phyloP scores from a whole-genome alignment of 139 green algal species.

The Chlamydomonas asymmetrica region DNA sequence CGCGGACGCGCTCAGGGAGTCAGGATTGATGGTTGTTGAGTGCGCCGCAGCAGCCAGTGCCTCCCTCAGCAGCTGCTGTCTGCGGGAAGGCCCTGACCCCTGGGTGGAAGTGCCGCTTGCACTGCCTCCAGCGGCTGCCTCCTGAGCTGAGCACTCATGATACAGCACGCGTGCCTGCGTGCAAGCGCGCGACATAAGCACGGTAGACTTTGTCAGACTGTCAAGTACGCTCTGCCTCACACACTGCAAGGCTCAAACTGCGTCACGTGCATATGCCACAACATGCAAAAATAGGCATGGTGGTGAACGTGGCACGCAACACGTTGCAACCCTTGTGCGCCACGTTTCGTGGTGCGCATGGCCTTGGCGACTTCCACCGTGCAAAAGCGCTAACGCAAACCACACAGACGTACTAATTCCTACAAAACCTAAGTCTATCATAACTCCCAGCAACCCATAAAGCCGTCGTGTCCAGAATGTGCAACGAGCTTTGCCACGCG shows the following conservation, averaged over 20 bases:
- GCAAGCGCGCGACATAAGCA: neutral
- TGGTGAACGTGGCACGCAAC: no score
- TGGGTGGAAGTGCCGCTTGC: neutral
- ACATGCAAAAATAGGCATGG: neutral
- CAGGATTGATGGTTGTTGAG: slow-evolving; percentile 38
- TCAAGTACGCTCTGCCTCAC: no score
- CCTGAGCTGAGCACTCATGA: slow-evolving; percentile 58
- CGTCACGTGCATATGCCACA: neutral
- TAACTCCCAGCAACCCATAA: neutral
- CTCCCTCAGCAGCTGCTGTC: slow-evolving; percentile 3
- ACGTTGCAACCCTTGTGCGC: no score
- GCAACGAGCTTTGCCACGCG: no score
- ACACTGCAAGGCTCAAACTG: neutral
- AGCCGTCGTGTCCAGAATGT: no score
- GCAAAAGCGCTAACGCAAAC: neutral
- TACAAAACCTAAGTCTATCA: neutral
- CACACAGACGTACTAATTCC: neutral
- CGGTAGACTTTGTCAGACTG: neutral
- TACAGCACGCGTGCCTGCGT: slow-evolving; percentile 63
- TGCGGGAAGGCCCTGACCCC: neutral
- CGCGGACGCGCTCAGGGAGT: slow-evolving; percentile 50
- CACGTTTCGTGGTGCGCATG: neutral
- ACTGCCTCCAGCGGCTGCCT: slow-evolving; percentile 10
- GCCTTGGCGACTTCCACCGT: slow-evolving; percentile 3
- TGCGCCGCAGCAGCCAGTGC: neutral